phyloP scores from a whole-genome alignment of 176 grass and related monocot genomes.

The Eleusine indica region DNA sequence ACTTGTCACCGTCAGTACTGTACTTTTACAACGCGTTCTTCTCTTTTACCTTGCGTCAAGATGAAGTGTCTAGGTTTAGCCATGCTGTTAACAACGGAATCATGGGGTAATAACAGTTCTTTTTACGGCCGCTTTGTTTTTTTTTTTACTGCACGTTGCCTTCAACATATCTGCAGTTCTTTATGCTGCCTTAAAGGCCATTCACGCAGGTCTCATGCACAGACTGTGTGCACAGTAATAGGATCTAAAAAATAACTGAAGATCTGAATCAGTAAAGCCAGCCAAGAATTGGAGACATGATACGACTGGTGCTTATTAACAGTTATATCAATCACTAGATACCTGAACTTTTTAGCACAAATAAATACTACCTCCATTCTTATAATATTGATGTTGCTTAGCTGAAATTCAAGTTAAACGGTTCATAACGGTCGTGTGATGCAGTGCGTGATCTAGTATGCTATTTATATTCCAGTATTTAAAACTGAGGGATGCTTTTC shows the following conservation, averaged over 20 bases:
- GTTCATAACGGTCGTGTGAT: too few species aligned
- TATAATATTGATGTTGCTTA: too few species aligned
- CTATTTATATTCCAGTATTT: too few species aligned
- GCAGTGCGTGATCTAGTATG: too few species aligned
- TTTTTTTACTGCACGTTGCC: not conserved
- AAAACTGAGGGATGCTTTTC: too few species aligned
- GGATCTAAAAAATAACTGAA: not conserved
- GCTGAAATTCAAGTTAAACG: too few species aligned
- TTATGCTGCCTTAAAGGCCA: slow-evolving; percentile 14
- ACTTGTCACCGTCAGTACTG: slow-evolving; percentile 27
- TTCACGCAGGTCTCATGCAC: slow-evolving; percentile 21
- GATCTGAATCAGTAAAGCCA: slow-evolving; percentile 12
- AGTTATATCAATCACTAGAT: slow-evolving; percentile 7
- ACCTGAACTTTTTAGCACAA: not conserved
- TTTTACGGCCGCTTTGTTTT: not conserved
- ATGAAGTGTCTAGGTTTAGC: slow-evolving; percentile 6
- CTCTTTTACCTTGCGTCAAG: slow-evolving; percentile 27
- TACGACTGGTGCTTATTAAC: not conserved
- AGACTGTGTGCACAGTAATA: not conserved
- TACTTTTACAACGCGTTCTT: not conserved
- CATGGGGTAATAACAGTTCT: not conserved
- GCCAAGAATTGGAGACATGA: not conserved
- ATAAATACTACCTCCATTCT: too few species aligned
- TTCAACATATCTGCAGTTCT: not conserved
- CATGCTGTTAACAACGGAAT: not conserved